Evolutionary conservation across 495 filamentous ascomycete genomes (phyloP).

Genomic region (Wilcoxina mikolae): DNA sequence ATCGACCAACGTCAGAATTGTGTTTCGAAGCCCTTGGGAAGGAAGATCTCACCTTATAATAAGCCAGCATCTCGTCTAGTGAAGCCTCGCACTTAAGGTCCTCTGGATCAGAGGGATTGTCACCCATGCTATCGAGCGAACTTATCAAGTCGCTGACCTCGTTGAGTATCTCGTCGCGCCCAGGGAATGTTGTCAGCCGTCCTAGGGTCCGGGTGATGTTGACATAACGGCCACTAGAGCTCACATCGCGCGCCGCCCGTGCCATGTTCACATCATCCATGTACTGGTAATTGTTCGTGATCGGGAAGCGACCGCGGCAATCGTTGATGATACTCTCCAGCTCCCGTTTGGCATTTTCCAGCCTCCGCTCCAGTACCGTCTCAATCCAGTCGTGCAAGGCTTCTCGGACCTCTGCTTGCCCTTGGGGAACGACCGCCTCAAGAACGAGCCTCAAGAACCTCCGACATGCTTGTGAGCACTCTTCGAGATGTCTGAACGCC

Average conservation of each 20-base stretch:
- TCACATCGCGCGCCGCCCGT: neutral
- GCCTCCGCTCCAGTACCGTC: neutral
- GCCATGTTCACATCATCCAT: neutral
- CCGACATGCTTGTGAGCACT: constrained; percentile 9
- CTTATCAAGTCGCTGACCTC: no score
- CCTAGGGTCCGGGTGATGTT: no score
- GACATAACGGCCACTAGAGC: no score
- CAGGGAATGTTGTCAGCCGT: no score
- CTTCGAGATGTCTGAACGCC: constrained; percentile 5
- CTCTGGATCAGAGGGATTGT: no score
- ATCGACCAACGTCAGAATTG: no score
- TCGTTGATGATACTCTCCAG: neutral
- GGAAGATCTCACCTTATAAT: no score
- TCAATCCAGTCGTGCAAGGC: neutral
- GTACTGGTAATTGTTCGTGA: neutral
- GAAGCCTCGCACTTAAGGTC: no score
- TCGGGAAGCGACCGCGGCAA: neutral
- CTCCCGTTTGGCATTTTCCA: neutral
- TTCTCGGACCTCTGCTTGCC: neutral
- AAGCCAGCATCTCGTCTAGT: no score
- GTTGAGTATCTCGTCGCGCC: no score
- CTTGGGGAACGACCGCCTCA: neutral
- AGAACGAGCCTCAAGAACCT: neutral
- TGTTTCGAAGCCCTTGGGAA: no score
- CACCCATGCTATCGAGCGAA: no score